Evolutionary conservation across 257 asterid genomes (phyloP), one percentile per base, ranked within the genome.

Genomic region (Forsythia viridissima): DNA sequence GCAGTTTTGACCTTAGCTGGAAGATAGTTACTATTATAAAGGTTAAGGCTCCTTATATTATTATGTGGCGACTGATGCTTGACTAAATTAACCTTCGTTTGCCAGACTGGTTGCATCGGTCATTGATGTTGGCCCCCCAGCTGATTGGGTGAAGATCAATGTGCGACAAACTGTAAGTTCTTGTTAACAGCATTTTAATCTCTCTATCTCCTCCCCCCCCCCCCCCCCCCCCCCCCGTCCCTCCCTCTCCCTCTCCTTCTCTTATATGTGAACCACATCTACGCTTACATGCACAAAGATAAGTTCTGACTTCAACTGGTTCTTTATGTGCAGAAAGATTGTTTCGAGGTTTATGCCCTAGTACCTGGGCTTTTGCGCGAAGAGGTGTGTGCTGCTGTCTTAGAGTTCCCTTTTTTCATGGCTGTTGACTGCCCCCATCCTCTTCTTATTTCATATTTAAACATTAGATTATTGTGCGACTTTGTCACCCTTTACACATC

Each of bases 141-240:
- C 98, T 83, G 97, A 94, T 77, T 94, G 97, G 97, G 98, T 94
- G 88, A 94, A 90, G 90, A 90, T 94, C 87, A 94, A 89, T 76
- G 91, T 94, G 65, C 96, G 91, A 80, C 96, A 93, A 91, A 84
- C 91, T 79, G 98, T 94, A 92, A 70, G 92, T 87, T 77, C 71
- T 69, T 70, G 13, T 74, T 78, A 70, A 11, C 8, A 59, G 77
- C 70, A 76, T 65, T 77, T 73, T 68, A 66, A 65, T 67, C 46
- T 8, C 18, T 24, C 24, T 24, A 24, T 24, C 24, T 24, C 3
- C 66, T 15, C 43, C 34, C 72, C 72, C 63, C 73, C 66, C n/a
- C 43, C 34, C 18, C 3, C 77, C 63, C 38, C 46, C 72, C 72
- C 63, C 73, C 66, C n/a, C 43, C 34, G 0, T 0, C 34, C 34